Evolutionary conservation across 192 early-diverging fungal genomes (phyloP).

Genomic region (Coemansia sp.): DNA sequence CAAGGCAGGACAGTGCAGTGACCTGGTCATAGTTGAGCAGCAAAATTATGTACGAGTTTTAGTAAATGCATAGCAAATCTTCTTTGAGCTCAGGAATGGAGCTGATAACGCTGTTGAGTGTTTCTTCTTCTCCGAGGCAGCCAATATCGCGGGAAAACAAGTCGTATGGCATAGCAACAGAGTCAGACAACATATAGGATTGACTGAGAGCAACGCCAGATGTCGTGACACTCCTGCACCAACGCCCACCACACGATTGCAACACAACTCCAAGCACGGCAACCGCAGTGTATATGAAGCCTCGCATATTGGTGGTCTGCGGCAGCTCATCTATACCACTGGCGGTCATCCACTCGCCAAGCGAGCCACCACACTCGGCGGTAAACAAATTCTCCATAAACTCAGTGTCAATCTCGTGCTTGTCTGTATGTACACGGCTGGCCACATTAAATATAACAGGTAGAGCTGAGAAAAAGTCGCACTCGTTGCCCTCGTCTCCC

Average conservation of each 20-base stretch:
- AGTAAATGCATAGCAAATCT: slow-evolving; percentile 64
- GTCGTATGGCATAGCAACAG: no score
- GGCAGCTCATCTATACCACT: slow-evolving; percentile 58
- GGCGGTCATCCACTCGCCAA: slow-evolving; percentile 74
- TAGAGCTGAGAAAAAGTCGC: slow-evolving; percentile 77
- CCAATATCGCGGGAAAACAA: slow-evolving; percentile 21
- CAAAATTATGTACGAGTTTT: slow-evolving; percentile 64
- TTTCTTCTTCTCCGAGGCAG: slow-evolving; percentile 34
- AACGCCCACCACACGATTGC: slow-evolving; percentile 46
- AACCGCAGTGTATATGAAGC: slow-evolving; percentile 55
- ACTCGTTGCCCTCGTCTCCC: slow-evolving; percentile 94
- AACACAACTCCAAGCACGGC: slow-evolving; percentile 20
- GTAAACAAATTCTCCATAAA: slow-evolving; percentile 65
- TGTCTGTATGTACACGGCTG: slow-evolving; percentile 69
- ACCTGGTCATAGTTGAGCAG: slow-evolving; percentile 68
- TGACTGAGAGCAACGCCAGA: slow-evolving; percentile 22
- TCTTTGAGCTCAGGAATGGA: slow-evolving; percentile 67
- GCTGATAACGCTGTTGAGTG: slow-evolving; percentile 26
- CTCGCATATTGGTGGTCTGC: slow-evolving; percentile 35
- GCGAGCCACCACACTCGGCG: slow-evolving; percentile 74
- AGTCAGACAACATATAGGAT: no score
- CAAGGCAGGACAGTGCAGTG: slow-evolving; percentile 60
- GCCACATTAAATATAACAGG: slow-evolving; percentile 78
- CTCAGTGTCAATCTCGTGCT: slow-evolving; percentile 60
- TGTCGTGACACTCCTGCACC: slow-evolving; percentile 41